Conservation (phyloP, 2,329 filamentous ascomycete genomes). For the Neofusicoccum laricinum region DNA sequence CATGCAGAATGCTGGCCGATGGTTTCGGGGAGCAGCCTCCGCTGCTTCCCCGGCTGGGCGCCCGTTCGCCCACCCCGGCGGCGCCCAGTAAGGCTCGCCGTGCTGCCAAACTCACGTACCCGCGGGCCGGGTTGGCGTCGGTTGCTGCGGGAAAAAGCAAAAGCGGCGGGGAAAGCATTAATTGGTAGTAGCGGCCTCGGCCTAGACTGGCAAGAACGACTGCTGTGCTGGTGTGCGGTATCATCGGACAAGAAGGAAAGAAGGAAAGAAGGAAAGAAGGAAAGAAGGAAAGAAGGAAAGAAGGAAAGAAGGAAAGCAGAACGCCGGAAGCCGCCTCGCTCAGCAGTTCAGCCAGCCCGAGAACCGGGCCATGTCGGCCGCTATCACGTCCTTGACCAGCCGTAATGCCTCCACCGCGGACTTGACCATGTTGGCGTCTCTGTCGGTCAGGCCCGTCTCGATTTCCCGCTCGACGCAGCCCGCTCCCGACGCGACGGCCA, state of each 20-base stretch:
- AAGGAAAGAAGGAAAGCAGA: too few species aligned
- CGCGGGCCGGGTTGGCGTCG: background rate
- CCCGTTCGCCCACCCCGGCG: background rate
- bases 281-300: too few species aligned
- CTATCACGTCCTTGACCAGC: slow-evolving; percentile 52
- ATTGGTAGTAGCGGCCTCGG: background rate
- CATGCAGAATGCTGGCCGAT: background rate
- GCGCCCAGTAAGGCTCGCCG: background rate
- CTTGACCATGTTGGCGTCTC: slow-evolving; percentile 60
- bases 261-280: too few species aligned
- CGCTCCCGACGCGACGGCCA: slow-evolving; percentile 55
- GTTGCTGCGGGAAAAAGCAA: slow-evolving; percentile 1
- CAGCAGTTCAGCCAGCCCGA: slow-evolving; percentile 9
- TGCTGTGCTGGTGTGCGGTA: background rate
- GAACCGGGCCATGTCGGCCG: slow-evolving; percentile 3
- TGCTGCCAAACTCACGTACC: background rate
- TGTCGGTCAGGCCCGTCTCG: slow-evolving; percentile 54
- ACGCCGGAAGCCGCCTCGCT: background rate
- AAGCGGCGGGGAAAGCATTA: too few species aligned
- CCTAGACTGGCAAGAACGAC: background rate
- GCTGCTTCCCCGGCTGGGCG: background rate
- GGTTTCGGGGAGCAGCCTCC: background rate
- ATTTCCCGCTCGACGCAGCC: slow-evolving; percentile 54
- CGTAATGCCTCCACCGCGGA: slow-evolving; percentile 59
- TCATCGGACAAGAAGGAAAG: too few species aligned